These are phyloP conservation scores for Cronartium ribicola DNA, from an alignment of 1,284 basidiomycete species.

Conservation along the genomic window DNA sequence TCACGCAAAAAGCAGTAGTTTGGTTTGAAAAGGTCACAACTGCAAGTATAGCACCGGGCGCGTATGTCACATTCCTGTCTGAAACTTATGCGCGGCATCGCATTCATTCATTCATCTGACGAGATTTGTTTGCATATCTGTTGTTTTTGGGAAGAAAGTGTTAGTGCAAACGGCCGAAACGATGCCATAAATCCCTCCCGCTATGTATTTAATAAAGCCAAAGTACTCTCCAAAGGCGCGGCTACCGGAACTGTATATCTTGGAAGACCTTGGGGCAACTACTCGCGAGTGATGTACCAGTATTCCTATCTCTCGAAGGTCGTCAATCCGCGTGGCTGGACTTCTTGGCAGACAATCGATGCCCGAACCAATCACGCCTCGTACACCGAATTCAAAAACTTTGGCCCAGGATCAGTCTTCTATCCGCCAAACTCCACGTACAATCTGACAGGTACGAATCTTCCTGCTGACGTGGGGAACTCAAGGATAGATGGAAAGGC, in stretches of 20 bases:
- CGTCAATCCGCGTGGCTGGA: background rate
- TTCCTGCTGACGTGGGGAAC: background rate
- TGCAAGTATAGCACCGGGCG: background rate
- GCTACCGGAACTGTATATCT: background rate
- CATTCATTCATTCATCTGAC: no score
- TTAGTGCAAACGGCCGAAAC: background rate
- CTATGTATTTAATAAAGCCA: constrained; percentile 1
- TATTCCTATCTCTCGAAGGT: background rate
- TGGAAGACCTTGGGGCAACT: background rate
- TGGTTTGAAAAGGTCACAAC: background rate
- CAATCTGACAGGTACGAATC: background rate
- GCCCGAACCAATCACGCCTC: background rate
- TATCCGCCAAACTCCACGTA: background rate
- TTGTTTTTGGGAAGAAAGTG: background rate
- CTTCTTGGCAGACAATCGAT: background rate
- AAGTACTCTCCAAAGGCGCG: background rate
- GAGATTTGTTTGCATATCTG: no score
- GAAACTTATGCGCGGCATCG: no score
- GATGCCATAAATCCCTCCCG: background rate
- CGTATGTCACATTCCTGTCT: background rate
- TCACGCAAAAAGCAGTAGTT: constrained; percentile 3
- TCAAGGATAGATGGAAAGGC: background rate
- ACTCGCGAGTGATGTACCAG: background rate
- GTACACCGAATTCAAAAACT: background rate
- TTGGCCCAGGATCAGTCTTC: background rate